phyloP scores from a whole-genome alignment of 1,139 yeast genomes.

The Zhuliangozyma blackwelliae region DNA sequence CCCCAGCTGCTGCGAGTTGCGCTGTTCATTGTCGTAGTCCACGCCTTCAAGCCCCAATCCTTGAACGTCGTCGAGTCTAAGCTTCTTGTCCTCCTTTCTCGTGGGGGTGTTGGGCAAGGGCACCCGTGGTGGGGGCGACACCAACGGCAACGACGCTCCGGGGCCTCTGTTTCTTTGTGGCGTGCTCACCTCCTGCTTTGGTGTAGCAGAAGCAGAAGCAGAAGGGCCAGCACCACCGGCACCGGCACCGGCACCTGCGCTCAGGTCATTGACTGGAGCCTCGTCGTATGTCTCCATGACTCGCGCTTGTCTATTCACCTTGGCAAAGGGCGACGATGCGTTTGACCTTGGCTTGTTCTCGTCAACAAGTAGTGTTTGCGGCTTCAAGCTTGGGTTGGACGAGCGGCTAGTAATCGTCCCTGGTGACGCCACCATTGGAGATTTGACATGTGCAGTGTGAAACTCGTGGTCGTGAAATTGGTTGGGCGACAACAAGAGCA shows the following conservation, averaged over 20 bases:
- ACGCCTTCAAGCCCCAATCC: slow-evolving; percentile 43
- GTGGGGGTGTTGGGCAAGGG: slow-evolving; percentile 29
- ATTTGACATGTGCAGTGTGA: slow-evolving; percentile 16
- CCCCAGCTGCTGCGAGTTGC: slow-evolving; percentile 3
- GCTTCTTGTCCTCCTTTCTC: slow-evolving; percentile 13
- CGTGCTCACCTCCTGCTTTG: slow-evolving; percentile 11
- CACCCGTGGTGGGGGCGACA: slow-evolving; percentile 34
- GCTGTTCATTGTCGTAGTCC: slow-evolving; percentile 16
- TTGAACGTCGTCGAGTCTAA: slow-evolving; percentile 11
- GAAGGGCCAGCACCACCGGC: too few relatives aligned
- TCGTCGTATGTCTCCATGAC: slow-evolving; percentile 41
- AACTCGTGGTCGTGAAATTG: slow-evolving; percentile 36
- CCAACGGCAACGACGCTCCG: slow-evolving; percentile 2
- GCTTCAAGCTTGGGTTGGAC: slow-evolving; percentile 2
- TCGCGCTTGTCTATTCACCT: slow-evolving; percentile 44
- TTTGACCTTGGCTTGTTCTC: slow-evolving; percentile 20
- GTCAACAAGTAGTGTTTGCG: slow-evolving; percentile 9
- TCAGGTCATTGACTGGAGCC: slow-evolving; percentile 15
- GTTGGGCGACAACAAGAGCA: slow-evolving; percentile 39
- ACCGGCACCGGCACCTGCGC: slow-evolving; percentile 1
- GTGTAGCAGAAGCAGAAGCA: slow-evolving; percentile 12
- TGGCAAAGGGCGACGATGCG: slow-evolving; percentile 42
- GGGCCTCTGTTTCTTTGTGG: slow-evolving; percentile 1
- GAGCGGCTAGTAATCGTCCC: slow-evolving; percentile 1
- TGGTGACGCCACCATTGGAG: slow-evolving; percentile 11